These are phyloP conservation scores for Saturnispora zaruensis DNA, from an alignment of 805 yeast species.

Conservation along the genomic window DNA sequence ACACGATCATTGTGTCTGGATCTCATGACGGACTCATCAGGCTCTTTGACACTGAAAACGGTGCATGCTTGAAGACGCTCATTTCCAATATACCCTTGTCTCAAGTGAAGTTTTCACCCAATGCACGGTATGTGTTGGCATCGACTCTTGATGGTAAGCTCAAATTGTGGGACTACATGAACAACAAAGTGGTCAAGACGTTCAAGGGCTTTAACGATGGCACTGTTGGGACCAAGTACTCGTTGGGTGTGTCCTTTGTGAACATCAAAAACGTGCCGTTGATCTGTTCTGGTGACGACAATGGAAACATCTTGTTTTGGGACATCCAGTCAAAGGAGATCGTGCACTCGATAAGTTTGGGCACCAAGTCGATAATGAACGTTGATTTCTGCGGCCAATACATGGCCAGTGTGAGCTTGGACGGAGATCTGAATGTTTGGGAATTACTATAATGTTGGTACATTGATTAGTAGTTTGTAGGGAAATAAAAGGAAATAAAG, in stretches of 20 bases:
- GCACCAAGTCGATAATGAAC: slow-evolving; percentile 29
- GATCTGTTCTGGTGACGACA: slow-evolving; percentile 56
- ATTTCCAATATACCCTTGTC: slow-evolving; percentile 77
- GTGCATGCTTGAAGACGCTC: slow-evolving; percentile 85
- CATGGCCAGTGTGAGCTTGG: slow-evolving; percentile 24
- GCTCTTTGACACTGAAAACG: slow-evolving; percentile 78
- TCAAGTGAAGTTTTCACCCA: slow-evolving; percentile 65
- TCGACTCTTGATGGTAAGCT: slow-evolving; percentile 73
- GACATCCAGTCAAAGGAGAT: slow-evolving; percentile 53
- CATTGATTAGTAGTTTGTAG: background rate
- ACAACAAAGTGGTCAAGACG: slow-evolving; percentile 72
- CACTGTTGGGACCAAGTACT: slow-evolving; percentile 38
- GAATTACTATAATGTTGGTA: background rate
- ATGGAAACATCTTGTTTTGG: slow-evolving; percentile 51
- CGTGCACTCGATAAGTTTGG: slow-evolving; percentile 18
- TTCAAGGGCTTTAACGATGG: slow-evolving; percentile 20
- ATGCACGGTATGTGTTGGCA: slow-evolving; percentile 70
- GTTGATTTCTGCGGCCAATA: slow-evolving; percentile 35
- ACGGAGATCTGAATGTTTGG: slow-evolving; percentile 22
- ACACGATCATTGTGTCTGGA: slow-evolving; percentile 75
- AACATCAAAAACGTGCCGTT: slow-evolving; percentile 29
- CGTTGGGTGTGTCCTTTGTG: slow-evolving; percentile 46
- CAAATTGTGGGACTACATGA: slow-evolving; percentile 80
- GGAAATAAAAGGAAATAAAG: background rate
- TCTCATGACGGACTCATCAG: slow-evolving; percentile 88